These are phyloP conservation scores for Globisporangium camurandrum DNA, from an alignment of 352 stramenopile genomes.

Conservation along the genomic window DNA sequence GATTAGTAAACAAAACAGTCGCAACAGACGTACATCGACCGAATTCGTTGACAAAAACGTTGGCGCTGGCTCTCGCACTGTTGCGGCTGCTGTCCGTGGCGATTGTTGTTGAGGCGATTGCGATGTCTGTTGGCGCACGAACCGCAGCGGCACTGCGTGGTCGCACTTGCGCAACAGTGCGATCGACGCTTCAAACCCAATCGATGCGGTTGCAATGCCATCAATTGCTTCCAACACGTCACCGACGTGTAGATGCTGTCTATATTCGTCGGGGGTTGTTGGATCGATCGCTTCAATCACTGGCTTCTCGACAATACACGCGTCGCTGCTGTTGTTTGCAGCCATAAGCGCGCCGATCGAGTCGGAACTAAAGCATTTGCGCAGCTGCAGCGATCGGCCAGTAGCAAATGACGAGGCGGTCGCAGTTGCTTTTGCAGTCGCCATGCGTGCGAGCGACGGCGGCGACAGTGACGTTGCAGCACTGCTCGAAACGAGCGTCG, in stretches of 20 bases:
- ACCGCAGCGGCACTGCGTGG: conserved; percentile 58
- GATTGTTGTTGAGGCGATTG: conserved; percentile 9
- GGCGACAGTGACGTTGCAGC: too few species aligned
- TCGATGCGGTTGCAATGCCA: conserved; percentile 59
- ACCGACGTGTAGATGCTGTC: conserved; percentile 37
- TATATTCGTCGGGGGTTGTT: conserved; percentile 28
- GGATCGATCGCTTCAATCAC: conserved; percentile 39
- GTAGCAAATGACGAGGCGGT: not conserved
- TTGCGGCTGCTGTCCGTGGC: conserved; percentile 5
- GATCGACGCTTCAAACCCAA: conserved; percentile 49
- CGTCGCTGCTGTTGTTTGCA: conserved; percentile 1
- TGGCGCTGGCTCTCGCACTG: not conserved
- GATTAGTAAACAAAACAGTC: not conserved
- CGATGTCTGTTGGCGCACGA: too few species aligned
- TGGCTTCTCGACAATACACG: conserved; percentile 15
- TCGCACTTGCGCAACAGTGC: conserved; percentile 45
- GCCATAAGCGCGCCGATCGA: conserved; percentile 31
- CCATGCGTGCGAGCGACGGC: not conserved
- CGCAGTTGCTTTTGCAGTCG: not conserved
- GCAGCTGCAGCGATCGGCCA: conserved; percentile 10
- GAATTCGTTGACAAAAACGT: conserved; percentile 26
- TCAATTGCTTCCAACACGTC: conserved; percentile 71
- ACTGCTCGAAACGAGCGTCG: conserved; percentile 4
- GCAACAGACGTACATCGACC: conserved; percentile 21
- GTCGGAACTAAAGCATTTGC: conserved; percentile 56